Conservation (phyloP, 1,139 yeast genomes). For the Wickerhamiella infanticola region DNA sequence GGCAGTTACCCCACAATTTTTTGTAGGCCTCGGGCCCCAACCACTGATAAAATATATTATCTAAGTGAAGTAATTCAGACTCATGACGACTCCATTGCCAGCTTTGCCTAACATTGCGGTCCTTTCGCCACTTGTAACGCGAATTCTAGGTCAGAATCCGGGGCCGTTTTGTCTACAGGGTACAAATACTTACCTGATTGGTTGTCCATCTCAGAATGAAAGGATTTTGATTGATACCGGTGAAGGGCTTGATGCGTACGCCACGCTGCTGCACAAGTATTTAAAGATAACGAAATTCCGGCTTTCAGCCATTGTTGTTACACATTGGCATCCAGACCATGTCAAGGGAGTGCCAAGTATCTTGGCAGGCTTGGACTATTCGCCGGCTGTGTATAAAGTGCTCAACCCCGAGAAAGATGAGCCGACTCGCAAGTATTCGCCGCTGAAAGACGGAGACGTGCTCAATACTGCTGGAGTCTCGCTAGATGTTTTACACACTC, state of each 20-base stretch:
- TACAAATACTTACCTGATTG: slow-evolving; percentile 28
- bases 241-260: slow-evolving; percentile 23
- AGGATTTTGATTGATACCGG: slow-evolving; percentile 27
- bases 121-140: slow-evolving; percentile 25
- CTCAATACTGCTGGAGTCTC: slow-evolving; percentile 22
- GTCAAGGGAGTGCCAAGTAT: slow-evolving; percentile 21
- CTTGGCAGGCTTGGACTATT: slow-evolving; percentile 5
- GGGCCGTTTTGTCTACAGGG: slow-evolving; percentile 28
- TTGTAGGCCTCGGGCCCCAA: no score
- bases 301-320: slow-evolving; percentile 18
- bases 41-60: no score
- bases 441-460: slow-evolving; percentile 6
- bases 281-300: slow-evolving; percentile 11
- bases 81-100: slow-evolving; percentile 8
- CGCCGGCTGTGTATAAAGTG: slow-evolving; percentile 8
- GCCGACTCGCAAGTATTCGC: neutral
- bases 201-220: slow-evolving; percentile 18
- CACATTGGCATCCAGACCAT: slow-evolving; percentile 30
- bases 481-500: slow-evolving; percentile 22
- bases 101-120: slow-evolving; percentile 19
- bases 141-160: slow-evolving; percentile 27
- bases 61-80: neutral
- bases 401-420: slow-evolving; percentile 4
- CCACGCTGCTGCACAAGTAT: slow-evolving; percentile 16
- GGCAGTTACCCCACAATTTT: no score